phyloP scores from a whole-genome alignment of 2,329 filamentous ascomycete genomes.

The Diatrype stigma region DNA sequence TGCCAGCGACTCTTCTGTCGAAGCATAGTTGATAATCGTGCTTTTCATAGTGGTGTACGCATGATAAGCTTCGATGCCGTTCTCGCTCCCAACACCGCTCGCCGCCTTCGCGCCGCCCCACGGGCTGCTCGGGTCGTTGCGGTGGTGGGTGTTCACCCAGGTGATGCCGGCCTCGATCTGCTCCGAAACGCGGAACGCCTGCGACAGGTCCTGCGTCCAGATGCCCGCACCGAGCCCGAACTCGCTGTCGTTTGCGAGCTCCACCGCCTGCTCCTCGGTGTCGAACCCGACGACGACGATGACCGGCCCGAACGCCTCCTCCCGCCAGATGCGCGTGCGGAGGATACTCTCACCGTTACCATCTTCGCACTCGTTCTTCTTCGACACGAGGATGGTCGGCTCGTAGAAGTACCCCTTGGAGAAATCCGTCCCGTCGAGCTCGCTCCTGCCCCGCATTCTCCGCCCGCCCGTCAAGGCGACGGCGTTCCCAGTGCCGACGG shows the following conservation, averaged over 20 bases:
- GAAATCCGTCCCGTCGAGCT: constrained; percentile 48
- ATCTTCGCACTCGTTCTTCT: constrained; percentile 34
- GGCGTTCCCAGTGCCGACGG: constrained; percentile 47
- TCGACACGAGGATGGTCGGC: constrained; percentile 65
- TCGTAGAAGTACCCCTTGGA: constrained; percentile 69
- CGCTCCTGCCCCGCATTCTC: constrained; percentile 43
- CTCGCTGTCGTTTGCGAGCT: constrained; percentile 66
- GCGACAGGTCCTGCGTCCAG: constrained; percentile 71
- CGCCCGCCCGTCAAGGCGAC: constrained; percentile 40
- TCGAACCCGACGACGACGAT: constrained; percentile 72
- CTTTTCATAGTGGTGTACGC: constrained; percentile 60
- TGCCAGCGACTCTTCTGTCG: constrained; percentile 44
- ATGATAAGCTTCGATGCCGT: constrained; percentile 61
- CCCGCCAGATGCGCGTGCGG: constrained; percentile 68
- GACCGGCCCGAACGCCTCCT: constrained; percentile 82
- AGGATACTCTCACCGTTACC: constrained; percentile 53
- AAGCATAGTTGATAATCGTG: constrained; percentile 66
- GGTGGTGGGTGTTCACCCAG: constrained; percentile 60
- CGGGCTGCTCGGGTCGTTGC: constrained; percentile 67
- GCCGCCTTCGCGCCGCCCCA: constrained; percentile 62
- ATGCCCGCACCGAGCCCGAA: constrained; percentile 75
- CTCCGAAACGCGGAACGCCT: constrained; percentile 69
- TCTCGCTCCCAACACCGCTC: constrained; percentile 69
- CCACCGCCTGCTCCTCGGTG: constrained; percentile 66
- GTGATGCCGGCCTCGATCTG: constrained; percentile 62